phyloP scores from a whole-genome alignment of 306 rosid species.

The Alnus glutinosa region DNA sequence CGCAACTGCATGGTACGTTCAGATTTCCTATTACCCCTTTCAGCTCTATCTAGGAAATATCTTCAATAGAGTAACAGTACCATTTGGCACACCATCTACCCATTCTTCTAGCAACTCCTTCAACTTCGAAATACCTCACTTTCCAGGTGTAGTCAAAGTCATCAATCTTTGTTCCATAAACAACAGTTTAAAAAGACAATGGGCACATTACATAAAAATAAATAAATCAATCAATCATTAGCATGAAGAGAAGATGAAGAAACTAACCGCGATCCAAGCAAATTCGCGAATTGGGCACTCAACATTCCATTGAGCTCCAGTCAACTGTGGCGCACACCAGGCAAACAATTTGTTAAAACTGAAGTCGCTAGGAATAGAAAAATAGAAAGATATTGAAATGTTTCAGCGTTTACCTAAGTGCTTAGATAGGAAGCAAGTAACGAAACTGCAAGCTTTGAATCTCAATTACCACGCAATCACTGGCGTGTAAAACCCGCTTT shows the following conservation, averaged over 20 bases:
- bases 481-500: not conserved
- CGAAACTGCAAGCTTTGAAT: not conserved
- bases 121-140: not conserved
- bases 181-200: not conserved
- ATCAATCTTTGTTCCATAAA: not conserved
- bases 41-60: not conserved
- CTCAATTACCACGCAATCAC: not conserved
- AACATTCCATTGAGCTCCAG: too few relatives aligned
- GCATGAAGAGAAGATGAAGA: too few relatives aligned
- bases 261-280: too few relatives aligned
- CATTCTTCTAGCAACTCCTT: not conserved
- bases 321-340: too few relatives aligned
- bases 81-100: not conserved
- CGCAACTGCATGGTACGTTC: not conserved
- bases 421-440: not conserved
- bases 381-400: too few relatives aligned
- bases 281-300: too few relatives aligned
- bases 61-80: too few relatives aligned
- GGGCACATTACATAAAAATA: too few relatives aligned
- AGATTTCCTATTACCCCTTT: not conserved
- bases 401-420: not conserved
- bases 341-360: too few relatives aligned
- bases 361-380: too few relatives aligned
- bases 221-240: too few relatives aligned
- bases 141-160: not conserved